These are phyloP conservation scores for Penicillium dipodomyicola DNA, from an alignment of 495 filamentous ascomycete species.

Conservation along the genomic window DNA sequence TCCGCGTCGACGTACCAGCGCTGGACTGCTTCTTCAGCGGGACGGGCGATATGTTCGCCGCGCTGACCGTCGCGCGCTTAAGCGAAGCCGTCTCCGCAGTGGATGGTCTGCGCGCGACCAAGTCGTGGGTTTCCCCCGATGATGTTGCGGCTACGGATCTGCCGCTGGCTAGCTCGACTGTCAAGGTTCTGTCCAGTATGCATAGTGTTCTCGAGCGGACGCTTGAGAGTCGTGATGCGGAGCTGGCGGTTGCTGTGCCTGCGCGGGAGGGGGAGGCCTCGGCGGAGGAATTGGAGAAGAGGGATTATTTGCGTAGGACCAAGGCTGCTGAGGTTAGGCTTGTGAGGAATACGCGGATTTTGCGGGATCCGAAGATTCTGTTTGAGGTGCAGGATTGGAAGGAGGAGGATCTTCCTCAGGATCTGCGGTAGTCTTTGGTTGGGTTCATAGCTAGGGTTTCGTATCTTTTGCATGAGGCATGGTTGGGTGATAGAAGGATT, in stretches of 20 bases:
- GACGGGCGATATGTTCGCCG: slow-evolving; percentile 97
- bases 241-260: slow-evolving; percentile 34
- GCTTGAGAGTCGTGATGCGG: slow-evolving; percentile 60
- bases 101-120: slow-evolving; percentile 40
- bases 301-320: slow-evolving; percentile 61
- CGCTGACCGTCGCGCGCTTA: slow-evolving; percentile 82
- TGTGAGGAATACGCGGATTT: slow-evolving; percentile 63
- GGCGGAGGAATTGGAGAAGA: slow-evolving; percentile 57
- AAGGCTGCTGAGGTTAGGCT: slow-evolving; percentile 80
- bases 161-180: slow-evolving; percentile 75
- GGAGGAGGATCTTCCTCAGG: slow-evolving; percentile 33
- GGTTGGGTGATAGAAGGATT: slow-evolving; percentile 7
- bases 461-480: slow-evolving; percentile 1
- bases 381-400: slow-evolving; percentile 40
- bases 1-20: slow-evolving; percentile 78
- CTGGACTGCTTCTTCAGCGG: slow-evolving; percentile 93
- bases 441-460: background rate
- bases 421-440: slow-evolving; percentile 16
- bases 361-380: slow-evolving; percentile 57
- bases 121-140: slow-evolving; percentile 69
- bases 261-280: slow-evolving; percentile 23
- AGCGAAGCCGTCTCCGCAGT: slow-evolving; percentile 66
- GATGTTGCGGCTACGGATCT: slow-evolving; percentile 64
- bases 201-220: slow-evolving; percentile 79
- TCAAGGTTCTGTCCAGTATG: slow-evolving; percentile 93